Base-by-base conservation (phyloP, 805 yeast species). In the Metschnikowia noctiluminum region DNA sequence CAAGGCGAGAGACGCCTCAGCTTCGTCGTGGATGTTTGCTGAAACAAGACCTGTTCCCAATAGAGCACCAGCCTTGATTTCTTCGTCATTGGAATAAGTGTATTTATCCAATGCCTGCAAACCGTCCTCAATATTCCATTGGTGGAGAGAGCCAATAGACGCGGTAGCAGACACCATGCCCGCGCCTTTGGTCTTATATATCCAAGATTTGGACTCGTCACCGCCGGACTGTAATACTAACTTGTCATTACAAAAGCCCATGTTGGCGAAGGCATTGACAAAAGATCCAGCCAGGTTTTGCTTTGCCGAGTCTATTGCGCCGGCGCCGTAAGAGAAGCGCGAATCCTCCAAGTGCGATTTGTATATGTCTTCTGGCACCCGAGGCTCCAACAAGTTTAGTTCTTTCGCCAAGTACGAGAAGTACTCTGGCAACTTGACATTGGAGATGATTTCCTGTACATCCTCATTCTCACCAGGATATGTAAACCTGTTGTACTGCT, bases 81-180 rank as follows among this genome's bases (percentile, higher is more conserved):
- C 92, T 50, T 82, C 85, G 59, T 90, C 96, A 14, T 84, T 79
- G 4, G 96, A 85, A 62, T 91, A 91, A 49, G 92, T 73, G 66
- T 86, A 91, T 66, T 87, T 88, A 69, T 94, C 98, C 59, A 94
- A 77, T 49, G 81, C 81, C 69, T 92, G 97, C 55, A 94, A 78
- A 54, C 97, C 98, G 57, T 87, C 92, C 59, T 83, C 81, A 48
- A 80, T 77, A 68, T 92, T 87, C 99, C 99, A 94, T 63, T 89
- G 89, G 64, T 84, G 84, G 54, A 94, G 78, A 6, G 95, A 77
- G 48, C 98, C 99, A 47, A 92, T 77, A 43, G 94, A 84, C 3
- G 98, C 97, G 21, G 96, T 88, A 2, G 97, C 83, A 8, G 96
- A 85, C 8, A 84, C 70, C 95, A 89, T 90, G 53, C 98, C 97